Base-by-base conservation (phyloP, 768 basidiomycete species). In the Tylopilus cervinicoccineus region DNA sequence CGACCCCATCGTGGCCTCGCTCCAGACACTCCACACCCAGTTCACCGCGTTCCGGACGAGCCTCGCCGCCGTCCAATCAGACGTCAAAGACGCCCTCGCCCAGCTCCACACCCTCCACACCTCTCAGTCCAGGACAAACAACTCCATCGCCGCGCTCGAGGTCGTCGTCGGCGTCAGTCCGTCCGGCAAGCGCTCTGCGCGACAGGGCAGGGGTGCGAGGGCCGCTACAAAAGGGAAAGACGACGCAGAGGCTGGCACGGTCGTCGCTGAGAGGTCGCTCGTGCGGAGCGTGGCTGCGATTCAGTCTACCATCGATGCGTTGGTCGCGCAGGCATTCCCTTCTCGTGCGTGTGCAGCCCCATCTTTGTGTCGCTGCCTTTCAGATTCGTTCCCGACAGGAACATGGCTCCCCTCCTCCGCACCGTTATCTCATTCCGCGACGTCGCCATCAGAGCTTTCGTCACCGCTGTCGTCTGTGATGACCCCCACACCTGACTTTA, bases 241-340 rank as follows among this genome's bases (percentile, higher is more conserved):
- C 4, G 27, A 17, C 11, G 6, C 14, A 11, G 29, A 13, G 3
- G 29, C 9, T 31, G 13, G 12, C 29, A 14, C 29, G 13, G 13
- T 31, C 2, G 2, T 9, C 26, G 26, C 12, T 0, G 36, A 43
- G 11, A 43, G 37, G 32, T 50, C 56, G 11, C 44, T 61, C 37
- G 3, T 48, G 5, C 40, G 57, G 40, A 57, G 26, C 10, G 29
- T 61, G 26, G 50, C 51, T 42, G 38, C 52, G 27, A 60, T 65
- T 26, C 60, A 60, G 38, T 45, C 52, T 38, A 48, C 59, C 13
- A 38, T 66, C 17, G 52, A 56, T 5, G 34, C 46, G n/a, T 19
- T 66, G 4, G 54, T 65, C 22, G 36, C 44, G 19, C 59, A 31
- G 13, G 6, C 28, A 24, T 47, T 45, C 22, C 42, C 20, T 9